phyloP scores from a whole-genome alignment of 2,329 filamentous ascomycete species.

The Diaporthe capsici region DNA sequence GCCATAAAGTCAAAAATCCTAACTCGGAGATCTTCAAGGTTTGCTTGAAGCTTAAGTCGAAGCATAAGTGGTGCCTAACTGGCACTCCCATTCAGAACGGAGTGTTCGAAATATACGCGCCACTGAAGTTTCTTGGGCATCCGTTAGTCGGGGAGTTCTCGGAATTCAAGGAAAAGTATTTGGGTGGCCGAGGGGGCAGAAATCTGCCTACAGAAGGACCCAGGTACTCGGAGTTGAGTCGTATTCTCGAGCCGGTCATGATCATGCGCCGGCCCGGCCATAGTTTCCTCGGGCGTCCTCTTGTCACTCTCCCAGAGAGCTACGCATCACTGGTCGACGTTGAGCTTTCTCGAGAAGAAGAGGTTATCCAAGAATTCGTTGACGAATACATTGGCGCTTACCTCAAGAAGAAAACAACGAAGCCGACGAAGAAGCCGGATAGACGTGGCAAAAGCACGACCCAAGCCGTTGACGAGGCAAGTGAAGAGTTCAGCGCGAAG shows the following conservation, averaged over 20 bases:
- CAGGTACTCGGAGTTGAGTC: background rate
- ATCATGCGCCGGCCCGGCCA: background rate
- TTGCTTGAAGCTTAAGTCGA: background rate
- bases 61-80: constrained; percentile 1
- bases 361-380: background rate
- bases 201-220: background rate
- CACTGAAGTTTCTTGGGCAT: constrained; percentile 12
- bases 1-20: constrained; percentile 68
- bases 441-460: background rate
- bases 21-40: constrained; percentile 40
- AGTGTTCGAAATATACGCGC: background rate
- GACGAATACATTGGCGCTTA: background rate
- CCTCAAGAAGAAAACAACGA: background rate
- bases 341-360: background rate
- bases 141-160: background rate
- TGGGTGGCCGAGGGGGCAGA: background rate
- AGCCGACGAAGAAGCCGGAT: background rate
- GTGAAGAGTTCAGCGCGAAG: background rate
- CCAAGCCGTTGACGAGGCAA: background rate
- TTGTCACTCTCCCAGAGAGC: background rate
- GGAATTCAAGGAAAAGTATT: background rate
- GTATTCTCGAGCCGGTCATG: background rate
- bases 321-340: background rate
- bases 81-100: constrained; percentile 18
- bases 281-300: background rate